Evolutionary conservation across 306 rosid genomes (phyloP), one percentile per base, ranked within the genome.

Genomic region (Biancaea sappan): DNA sequence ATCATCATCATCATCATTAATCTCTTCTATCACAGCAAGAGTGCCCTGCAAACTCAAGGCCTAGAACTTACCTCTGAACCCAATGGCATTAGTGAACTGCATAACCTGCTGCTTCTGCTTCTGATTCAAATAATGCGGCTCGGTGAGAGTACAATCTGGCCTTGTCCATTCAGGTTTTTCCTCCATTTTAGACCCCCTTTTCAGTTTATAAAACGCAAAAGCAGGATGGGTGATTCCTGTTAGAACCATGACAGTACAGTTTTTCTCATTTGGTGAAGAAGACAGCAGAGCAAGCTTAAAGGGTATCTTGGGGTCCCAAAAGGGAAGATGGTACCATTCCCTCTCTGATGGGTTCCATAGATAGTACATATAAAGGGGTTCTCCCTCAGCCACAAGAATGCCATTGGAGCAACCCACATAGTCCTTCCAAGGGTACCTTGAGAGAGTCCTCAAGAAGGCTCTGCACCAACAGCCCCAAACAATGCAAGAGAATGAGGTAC

Each of bases 31-130:
- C 11, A 68, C 44, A 8, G 73, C 60, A 68, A 68, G 59, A 12
- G 60, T 68, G 15, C 73, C 60, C 73, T 29, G 61, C 60, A 28
- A 18, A 19, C 59, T 66, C 18, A 68, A 18, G 12, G 60, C 73
- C 48, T 68, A 48, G 46, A 68, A 48, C 21, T 68, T 68, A 31
- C 73, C 73, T 18, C 35, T 54, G 35, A 63, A 63, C 1, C 82
- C 82, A 41, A 78, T 63, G 5, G 72, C 82, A 78, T 71, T 43
- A 31, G 77, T 41, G 31, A 71, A 78, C n/a, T 78, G 77, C 72
- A 78, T 43, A 63, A 14, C 12, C 18, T 22, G 31, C 29, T 25
- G 34, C 46, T 15, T 40, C 60, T 8, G 7, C 43, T 6, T 12
- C 9, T 38, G 51, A 12, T 37, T 18, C 24, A 28, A 34, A 3